phyloP scores from a whole-genome alignment of 75 land plant species.

The Picea glauca region DNA sequence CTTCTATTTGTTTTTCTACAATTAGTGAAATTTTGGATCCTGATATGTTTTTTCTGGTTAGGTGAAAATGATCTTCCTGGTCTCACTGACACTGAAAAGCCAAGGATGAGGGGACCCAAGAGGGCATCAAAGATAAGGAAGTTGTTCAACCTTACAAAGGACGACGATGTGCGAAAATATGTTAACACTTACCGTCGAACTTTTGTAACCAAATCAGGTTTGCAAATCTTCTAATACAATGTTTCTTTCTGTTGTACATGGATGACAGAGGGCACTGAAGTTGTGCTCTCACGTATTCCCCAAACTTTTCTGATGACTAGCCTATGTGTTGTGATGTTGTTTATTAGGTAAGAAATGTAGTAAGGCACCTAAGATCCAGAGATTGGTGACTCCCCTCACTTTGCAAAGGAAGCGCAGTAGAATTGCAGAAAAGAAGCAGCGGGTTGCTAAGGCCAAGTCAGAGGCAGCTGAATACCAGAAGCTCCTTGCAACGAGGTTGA shows the following conservation, averaged over 20 bases:
- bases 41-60: conserved; percentile 14
- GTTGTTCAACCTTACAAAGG: conserved; percentile 76
- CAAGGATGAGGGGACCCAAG: conserved; percentile 89
- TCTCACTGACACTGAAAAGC: conserved; percentile 77
- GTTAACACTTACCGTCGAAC: conserved; percentile 81
- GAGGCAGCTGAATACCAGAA: conserved; percentile 94
- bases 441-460: conserved; percentile 78
- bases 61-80: conserved; percentile 87
- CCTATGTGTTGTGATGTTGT: background rate
- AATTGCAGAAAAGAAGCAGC: conserved; percentile 79
- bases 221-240: background rate
- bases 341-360: conserved; percentile 76
- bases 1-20: background rate
- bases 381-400: conserved; percentile 85
- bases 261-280: background rate
- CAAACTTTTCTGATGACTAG: no score
- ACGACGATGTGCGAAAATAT: conserved; percentile 82
- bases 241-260: background rate
- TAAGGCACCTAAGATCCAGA: conserved; percentile 94
- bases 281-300: background rate
- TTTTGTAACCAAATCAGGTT: conserved; percentile 63
- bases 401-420: conserved; percentile 82
- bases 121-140: conserved; percentile 86
- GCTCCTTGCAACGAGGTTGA: conserved; percentile 75
- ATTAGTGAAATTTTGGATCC: background rate